Evolutionary conservation across 208 protist genomes (phyloP), one percentile per base, ranked within the genome.

Genomic region (Borovskyia barvae): DNA sequence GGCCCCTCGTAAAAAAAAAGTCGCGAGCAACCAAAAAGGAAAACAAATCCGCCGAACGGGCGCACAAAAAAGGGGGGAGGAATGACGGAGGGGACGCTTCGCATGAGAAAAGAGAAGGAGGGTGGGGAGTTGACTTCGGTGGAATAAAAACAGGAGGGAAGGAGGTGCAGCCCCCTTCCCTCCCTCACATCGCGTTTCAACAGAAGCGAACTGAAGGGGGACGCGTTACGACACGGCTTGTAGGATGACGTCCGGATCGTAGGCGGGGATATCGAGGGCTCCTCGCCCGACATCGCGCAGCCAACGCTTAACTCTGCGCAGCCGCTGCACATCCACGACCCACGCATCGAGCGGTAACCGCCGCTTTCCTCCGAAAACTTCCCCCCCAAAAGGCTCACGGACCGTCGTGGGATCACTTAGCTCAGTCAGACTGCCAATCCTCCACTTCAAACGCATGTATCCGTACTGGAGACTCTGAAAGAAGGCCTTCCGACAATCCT

Each of bases 291-390:
- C 46, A 24, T 64, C 64, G n/a, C 20, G 55, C 40, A 71, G 41
- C 32, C 54, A 33, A 25, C 8, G 29, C 55, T 55, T 54, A 28
- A 71, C 20, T 11, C 14, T 29, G 12, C 36, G 22, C 4, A 71
- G 46, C 3, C 64, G 64, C 2, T 2, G n/a, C 32, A 49, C 59
- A 32, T 71, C 55, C 3, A 64, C 55, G 24, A 64, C 64, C 64
- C 64, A 71, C 47, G 64, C 64, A 28, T 71, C 64, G 37, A 71
- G 55, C 39, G 64, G 64, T 3, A 71, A 50, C 33, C 59, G 64
- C n/a, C 19, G 33, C 24, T 28, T 60, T 1, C 64, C 64, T 14
- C 14, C 35, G 20, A 71, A 71, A 1, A 29, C 48, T 12, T 71
- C 54, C 26, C 17, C 7, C 6, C 39, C 20, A 33, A 51, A 71